Evolutionary conservation across 2,329 filamentous ascomycete genomes (phyloP), one percentile per base, ranked within the genome.

Genomic region (Verruconis gallopava): DNA sequence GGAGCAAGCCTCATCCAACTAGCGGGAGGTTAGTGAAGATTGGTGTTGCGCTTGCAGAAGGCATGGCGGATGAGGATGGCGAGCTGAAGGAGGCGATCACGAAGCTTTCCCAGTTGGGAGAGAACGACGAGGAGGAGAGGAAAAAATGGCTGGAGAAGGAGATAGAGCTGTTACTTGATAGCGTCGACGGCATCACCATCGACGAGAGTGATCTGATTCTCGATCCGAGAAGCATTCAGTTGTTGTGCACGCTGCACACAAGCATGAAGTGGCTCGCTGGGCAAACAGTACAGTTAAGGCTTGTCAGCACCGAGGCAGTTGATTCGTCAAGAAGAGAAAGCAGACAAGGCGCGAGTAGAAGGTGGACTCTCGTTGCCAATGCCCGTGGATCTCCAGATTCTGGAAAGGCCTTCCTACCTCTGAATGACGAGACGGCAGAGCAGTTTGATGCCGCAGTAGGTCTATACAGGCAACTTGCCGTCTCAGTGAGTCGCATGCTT

Each of bases 261-360:
- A 95, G 88, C 65, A 93, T 96, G 85, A 91, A 93, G 67, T 98
- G 91, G 91, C 75, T 98, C 25, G 79, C 83, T 15, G 80, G 80
- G 51, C 91, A 89, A 62, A 77, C 93, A 33, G 67, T 72, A n/a
- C 71, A 83, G 44, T 69, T 98, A 41, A 76, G 91, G 33, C 79
- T 89, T 54, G 85, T 95, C 53, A 89, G 84, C 15, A 69, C 73
- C 40, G 77, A 81, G 46, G 77, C 83, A 36, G 73, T 75, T 28
- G 77, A 85, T 58, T 77, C 76, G 21, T 72, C 77, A 48, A 63
- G 69, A 33, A 69, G 58, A 40, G 58, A 61, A 20, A 51, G 56
- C 19, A 35, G 21, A 5, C 30, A 42, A 14, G 33, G 56, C 44
- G 60, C 81, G 45, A 78, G 73, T 49, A 77, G 83, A 45, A 75